Base-by-base conservation (phyloP, 805 yeast species). In the Nakazawaea populi region DNA sequence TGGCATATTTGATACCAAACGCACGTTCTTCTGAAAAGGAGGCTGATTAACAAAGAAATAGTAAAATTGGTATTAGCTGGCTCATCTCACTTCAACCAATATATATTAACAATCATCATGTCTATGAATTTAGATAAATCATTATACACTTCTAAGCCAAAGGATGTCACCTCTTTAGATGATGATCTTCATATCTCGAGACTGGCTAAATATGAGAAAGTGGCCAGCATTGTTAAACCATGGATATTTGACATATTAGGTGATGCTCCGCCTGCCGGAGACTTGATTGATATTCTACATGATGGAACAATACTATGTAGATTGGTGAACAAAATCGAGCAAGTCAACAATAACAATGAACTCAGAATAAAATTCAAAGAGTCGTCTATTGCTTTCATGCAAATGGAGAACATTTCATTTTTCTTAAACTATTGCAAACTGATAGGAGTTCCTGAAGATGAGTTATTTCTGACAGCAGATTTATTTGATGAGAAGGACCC, bases 371-470 rank as follows among this genome's bases (percentile, higher is more conserved):
- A 74, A 54, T 82, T 65, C 62, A 87, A 85, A 61, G 73, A 72
- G 46, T 79, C 89, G 9, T 71, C 73, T 47, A 82, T 87, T 84
- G 92, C 95, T 2, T 89, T 88, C 63, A 77, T 82, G 14, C 80
- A 83, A 66, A 89, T 89, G 96, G 96, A 89, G 60, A 88, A 88
- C 60, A 87, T 89, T 35, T 80, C 89, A 46, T 79, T 79, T 55
- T 89, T 89, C 60, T 68, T 89, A 38, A 67, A 73, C 5, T 80
- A 83, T 49, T 82, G 89, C 46, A 78, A 82, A 55, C 48, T 62
- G 4, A 71, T 82, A 48, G 92, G 92, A 2, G 82, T 89, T 2
- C 88, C 90, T 5, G 85, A 86, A 56, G 90, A 87, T 61, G 96
- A 89, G 62, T 67, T 86, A 46, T 89, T 89, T 63, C 90, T 85